A percentile compares a stretch with the other conserved stretches of the same genome.
Conservation (phyloP, 164 flowering plant genomes). For the Annona squamosa region DNA sequence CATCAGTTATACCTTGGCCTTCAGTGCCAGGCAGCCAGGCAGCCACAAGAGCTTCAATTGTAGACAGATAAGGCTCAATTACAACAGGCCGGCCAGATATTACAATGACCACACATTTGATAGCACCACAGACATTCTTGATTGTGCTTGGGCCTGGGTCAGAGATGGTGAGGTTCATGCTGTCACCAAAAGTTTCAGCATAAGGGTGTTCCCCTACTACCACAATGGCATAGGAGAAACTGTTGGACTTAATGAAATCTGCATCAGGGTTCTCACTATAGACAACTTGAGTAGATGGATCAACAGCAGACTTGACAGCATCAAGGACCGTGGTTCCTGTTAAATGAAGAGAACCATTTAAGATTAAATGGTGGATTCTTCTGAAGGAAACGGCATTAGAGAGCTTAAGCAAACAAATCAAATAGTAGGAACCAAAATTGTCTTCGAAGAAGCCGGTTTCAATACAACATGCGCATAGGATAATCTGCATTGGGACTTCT, state of each 20-base stretch:
- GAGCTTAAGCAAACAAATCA: background rate
- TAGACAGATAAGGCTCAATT: slow-evolving; percentile 23
- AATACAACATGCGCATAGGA: background rate
- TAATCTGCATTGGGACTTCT: too few relatives aligned
- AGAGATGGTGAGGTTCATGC: slow-evolving; percentile 23
- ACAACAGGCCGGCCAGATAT: slow-evolving; percentile 35
- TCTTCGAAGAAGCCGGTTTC: too few relatives aligned
- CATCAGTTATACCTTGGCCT: slow-evolving; percentile 37
- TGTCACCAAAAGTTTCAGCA: slow-evolving; percentile 29
- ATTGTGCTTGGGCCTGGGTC: slow-evolving; percentile 32
- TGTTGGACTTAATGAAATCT: slow-evolving; percentile 18
- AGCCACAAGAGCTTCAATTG: slow-evolving; percentile 36
- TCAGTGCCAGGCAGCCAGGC: slow-evolving; percentile 45
- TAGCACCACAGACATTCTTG: slow-evolving; percentile 22
- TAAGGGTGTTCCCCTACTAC: slow-evolving; percentile 40
- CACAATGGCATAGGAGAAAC: slow-evolving; percentile 34
- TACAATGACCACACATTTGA: slow-evolving; percentile 29
- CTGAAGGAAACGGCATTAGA: background rate
- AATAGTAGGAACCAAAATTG: background rate
- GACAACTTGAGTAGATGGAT: slow-evolving; percentile 23
- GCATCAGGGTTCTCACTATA: slow-evolving; percentile 22
- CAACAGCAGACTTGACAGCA: slow-evolving; percentile 23
- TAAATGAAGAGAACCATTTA: background rate
- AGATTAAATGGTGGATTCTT: background rate
- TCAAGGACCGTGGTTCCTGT: slow-evolving; percentile 35